These are phyloP conservation scores for Suillus placidus DNA, from an alignment of 768 basidiomycete genomes.

Conservation along the genomic window DNA sequence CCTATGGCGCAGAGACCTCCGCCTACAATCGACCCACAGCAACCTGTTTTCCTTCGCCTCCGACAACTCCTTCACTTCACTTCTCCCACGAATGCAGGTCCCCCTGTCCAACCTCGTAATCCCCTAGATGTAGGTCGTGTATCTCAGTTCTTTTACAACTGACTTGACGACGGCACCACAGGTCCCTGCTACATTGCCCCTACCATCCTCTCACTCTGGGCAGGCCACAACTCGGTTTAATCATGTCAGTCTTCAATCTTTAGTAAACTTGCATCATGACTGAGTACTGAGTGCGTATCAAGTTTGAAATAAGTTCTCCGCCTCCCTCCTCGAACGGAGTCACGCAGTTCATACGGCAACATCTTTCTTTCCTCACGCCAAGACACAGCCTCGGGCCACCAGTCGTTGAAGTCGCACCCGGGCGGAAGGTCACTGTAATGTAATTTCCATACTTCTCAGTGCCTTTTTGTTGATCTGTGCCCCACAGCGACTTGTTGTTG, in stretches of 20 bases:
- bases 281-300: background rate
- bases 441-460: background rate
- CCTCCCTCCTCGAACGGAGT: background rate
- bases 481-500: background rate
- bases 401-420: background rate
- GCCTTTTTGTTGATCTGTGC: background rate
- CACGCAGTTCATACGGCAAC: background rate
- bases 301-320: background rate
- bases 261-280: too few relatives aligned
- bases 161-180: background rate
- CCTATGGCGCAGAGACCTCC: background rate
- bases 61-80: background rate
- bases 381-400: background rate
- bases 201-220: background rate
- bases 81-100: background rate
- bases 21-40: background rate
- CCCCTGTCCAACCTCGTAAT: background rate
- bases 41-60: background rate
- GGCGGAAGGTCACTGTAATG: background rate
- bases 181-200: background rate
- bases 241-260: background rate
- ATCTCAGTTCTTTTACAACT: background rate
- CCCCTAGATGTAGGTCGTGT: background rate
- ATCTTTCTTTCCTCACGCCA: background rate
- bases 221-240: background rate